phyloP scores from a whole-genome alignment of 1,284 basidiomycete genomes.

The Veloboletus limbatus region DNA sequence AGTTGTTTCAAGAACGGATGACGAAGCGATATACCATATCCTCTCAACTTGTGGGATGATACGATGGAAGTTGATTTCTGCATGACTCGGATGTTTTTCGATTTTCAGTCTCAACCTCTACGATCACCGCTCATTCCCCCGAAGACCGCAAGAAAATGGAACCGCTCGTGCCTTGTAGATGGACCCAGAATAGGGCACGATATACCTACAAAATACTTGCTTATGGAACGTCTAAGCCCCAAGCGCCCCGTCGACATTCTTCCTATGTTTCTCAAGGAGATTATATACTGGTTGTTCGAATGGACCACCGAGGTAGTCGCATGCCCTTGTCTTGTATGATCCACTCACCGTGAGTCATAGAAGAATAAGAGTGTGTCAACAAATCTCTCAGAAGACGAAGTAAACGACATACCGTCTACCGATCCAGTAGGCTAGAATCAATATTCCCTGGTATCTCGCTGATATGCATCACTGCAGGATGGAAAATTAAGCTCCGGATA shows the following conservation, averaged over 20 bases:
- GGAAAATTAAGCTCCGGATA: background rate
- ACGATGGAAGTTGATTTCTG: too few relatives aligned
- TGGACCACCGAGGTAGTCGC: background rate
- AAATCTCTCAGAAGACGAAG: background rate
- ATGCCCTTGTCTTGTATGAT: background rate
- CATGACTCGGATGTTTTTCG: too few relatives aligned
- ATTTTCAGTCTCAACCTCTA: too few relatives aligned
- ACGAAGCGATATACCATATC: too few relatives aligned
- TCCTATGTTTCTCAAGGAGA: conserved; percentile 1
- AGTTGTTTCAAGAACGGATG: too few relatives aligned
- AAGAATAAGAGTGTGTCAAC: background rate
- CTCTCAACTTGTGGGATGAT: too few relatives aligned
- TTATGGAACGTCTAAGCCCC: too few relatives aligned
- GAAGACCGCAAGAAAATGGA: too few relatives aligned
- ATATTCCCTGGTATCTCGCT: background rate
- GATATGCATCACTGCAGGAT: background rate
- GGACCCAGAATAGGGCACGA: background rate
- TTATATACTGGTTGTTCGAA: conserved; percentile 4
- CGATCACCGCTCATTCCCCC: too few relatives aligned
- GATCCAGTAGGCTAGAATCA: background rate
- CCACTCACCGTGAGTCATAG: background rate
- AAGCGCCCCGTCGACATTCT: background rate
- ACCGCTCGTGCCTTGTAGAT: too few relatives aligned
- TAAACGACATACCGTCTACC: background rate
- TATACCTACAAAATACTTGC: conserved; percentile 5